Conservation (phyloP, 805 yeast species). For the Spathaspora boniae region DNA sequence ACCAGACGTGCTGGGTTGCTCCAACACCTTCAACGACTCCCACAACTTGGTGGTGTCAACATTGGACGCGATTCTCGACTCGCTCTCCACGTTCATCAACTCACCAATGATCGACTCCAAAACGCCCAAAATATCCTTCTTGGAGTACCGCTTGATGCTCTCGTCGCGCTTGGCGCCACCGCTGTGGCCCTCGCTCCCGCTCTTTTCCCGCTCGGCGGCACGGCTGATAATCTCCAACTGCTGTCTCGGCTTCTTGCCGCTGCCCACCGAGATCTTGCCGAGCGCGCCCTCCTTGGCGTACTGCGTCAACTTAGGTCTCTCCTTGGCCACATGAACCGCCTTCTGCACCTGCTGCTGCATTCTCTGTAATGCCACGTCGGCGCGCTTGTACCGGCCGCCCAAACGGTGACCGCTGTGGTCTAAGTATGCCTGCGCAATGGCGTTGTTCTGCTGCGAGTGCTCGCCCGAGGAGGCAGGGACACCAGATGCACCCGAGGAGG, state of each 20-base stretch:
- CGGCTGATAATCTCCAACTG: slow-evolving; percentile 64
- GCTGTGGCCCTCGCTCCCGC: slow-evolving; percentile 23
- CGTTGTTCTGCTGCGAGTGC: slow-evolving; percentile 50
- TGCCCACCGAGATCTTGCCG: slow-evolving; percentile 77
- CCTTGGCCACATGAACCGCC: slow-evolving; percentile 94
- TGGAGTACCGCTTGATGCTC: slow-evolving; percentile 28
- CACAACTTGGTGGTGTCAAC: slow-evolving; percentile 52
- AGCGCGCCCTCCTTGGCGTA: slow-evolving; percentile 80
- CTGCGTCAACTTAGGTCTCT: slow-evolving; percentile 65
- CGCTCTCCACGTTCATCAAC: slow-evolving; percentile 75
- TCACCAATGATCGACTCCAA: slow-evolving; percentile 78
- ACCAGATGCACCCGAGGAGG: slow-evolving; percentile 79
- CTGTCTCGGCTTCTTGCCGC: slow-evolving; percentile 84
- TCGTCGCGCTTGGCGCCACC: slow-evolving; percentile 20
- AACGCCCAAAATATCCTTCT: slow-evolving; percentile 51
- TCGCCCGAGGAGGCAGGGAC: slow-evolving; percentile 37
- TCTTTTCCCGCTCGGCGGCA: slow-evolving; percentile 45
- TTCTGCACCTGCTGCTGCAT: slow-evolving; percentile 98
- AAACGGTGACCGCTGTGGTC: slow-evolving; percentile 89
- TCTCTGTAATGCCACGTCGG: slow-evolving; percentile 88
- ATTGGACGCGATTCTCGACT: slow-evolving; percentile 31
- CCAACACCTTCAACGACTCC: slow-evolving; percentile 74
- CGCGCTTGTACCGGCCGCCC: slow-evolving; percentile 80
- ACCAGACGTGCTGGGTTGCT: slow-evolving; percentile 53
- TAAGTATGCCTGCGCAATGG: slow-evolving; percentile 89